Base-by-base conservation (phyloP, 73 alveolate genomes). In the Paramecium octaurelia region DNA sequence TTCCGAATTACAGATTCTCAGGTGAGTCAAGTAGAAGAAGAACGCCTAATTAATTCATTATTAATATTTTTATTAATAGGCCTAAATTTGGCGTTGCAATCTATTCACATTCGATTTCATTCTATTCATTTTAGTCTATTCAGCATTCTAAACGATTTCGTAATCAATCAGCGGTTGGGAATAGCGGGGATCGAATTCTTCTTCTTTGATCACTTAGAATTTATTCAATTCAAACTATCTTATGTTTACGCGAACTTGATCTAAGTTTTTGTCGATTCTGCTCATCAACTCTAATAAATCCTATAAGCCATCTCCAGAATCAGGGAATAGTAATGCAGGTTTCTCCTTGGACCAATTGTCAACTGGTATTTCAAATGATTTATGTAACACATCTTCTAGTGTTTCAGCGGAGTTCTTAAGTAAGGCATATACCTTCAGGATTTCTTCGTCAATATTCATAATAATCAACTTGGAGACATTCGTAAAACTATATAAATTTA, bases 21-120 rank as follows among this genome's bases (percentile, higher is more conserved):
- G 98, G 98, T 73, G 94, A 69, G 73, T 93, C 94, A 42, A 95
- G 87, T 38, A 95, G 93, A 23, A 95, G 86, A 71, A 95, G 93
- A n/a, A 87, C 68, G 21, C 98, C 97, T 3, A n/a, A 18, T 87
- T 85, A 89, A 89, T 70, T 80, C 91, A 80, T 80, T 24, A 75
- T 80, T 48, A 54, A 54, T 54, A 44, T 80, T 80, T 80, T 80
- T 80, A 80, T 42, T 80, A 44, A 42, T 44, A 80, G 7, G 91
- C 70, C 20, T 23, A 40, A 80, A 80, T 42, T 75, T 75, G 29
- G n/a, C 88, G 38, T 75, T 38, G 60, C 7, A 75, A 42, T 42
- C 88, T 29, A 34, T 75, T 42, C 58, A 23, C 60, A 42, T 75
- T 75, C 11, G 58, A 38, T 75, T 75, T 75, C 68, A 75, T 35